Conservation (phyloP, 2,329 filamentous ascomycete species). For the Chaetomium globosum region DNA sequence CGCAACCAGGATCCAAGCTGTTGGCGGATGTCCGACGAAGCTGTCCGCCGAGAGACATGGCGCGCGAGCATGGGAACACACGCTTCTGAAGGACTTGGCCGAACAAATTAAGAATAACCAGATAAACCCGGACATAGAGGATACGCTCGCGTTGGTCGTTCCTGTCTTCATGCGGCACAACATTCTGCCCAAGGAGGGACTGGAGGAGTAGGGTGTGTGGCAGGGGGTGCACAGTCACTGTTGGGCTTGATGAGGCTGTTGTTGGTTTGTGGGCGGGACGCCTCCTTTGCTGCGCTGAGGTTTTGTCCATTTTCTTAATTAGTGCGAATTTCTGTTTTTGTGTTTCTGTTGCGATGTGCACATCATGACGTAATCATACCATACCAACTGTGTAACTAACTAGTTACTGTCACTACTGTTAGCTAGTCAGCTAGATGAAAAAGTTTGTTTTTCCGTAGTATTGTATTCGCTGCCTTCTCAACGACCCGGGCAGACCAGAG, state of each 20-base stretch:
- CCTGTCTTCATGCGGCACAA: no score
- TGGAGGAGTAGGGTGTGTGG: no score
- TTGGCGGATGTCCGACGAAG: neutral
- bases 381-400: neutral
- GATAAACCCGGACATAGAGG: no score
- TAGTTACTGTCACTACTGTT: no score
- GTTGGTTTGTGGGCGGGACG: neutral
- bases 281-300: neutral
- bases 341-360: neutral
- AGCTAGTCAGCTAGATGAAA: no score
- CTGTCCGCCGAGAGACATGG: neutral
- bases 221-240: no score
- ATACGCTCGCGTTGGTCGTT: no score
- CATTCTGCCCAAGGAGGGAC: no score
- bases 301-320: neutral
- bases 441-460: no score
- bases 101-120: no score
- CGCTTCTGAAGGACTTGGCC: no score
- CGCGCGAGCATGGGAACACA: neutral
- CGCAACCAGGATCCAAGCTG: neutral
- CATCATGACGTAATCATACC: neutral
- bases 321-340: neutral
- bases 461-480: no score
- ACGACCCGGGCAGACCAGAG: neutral
- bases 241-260: neutral